Base-by-base conservation (phyloP, 768 basidiomycete genomes). In the Suillus clintonianus region DNA sequence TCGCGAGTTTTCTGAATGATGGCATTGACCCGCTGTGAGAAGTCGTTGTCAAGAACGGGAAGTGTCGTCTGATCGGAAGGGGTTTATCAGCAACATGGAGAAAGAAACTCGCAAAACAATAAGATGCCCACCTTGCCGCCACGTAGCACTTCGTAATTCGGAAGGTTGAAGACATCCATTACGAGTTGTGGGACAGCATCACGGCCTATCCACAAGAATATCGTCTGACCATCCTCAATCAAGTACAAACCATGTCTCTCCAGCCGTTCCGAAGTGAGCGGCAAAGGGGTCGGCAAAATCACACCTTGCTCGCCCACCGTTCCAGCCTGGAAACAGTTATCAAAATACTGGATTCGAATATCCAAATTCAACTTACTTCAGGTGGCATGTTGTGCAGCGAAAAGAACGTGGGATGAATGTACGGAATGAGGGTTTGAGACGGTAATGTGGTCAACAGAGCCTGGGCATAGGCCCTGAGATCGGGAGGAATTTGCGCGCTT, bases 151-250 rank as follows among this genome's bases (percentile, higher is more conserved):
- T 94, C 92, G 72, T 98, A 98, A 67, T 78, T 89, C 0, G 92
- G 89, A 41, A 98, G 82, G 71, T 93, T 88, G 78, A 99, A 99
- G 19, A 98, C 96, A 71, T 99, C 97, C 82, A 89, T 82, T 64
- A 99, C 80, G 54, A 99, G 86, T 72, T 96, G 92, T 11, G 96
- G 94, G n/a, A 99, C 95, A 9, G 97, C 95, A 74, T 99, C 97
- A 36, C 95, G 88, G n/a, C 97, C 97, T 57, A 99, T 87, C 91
- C 94, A 99, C 55, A 99, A 82, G 88, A 99, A 99, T 72, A 99
- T 93, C 24, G 92, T 96, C 77, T 99, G 97, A 1, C 92, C 93
- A 75, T 99, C 97, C 76, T 99, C 97, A 68, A 99, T 97, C 66
- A 99, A 78, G 86, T 90, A 98, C 61, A 99, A 82, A 63, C 97